phyloP scores from a whole-genome alignment of 2,329 filamentous ascomycete species.

The Paraphoma chrysanthemicola region DNA sequence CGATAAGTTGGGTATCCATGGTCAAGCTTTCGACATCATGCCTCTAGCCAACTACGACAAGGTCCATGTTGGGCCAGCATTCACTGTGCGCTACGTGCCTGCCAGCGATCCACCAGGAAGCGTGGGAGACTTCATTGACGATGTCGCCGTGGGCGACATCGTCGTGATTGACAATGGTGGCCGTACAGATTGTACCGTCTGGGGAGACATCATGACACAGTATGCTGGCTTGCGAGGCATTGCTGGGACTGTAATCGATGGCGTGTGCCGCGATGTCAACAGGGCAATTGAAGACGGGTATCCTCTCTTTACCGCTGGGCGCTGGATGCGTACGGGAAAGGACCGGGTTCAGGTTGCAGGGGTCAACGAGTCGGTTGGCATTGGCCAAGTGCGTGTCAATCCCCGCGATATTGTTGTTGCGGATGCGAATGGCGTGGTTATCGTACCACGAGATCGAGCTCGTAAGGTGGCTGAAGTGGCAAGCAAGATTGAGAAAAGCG shows the following conservation, averaged over 20 bases:
- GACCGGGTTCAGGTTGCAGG: not conserved
- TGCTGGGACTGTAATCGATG: not conserved
- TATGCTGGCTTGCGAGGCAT: not conserved
- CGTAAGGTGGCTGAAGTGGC: not conserved
- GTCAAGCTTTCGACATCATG: not conserved
- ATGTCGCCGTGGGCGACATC: not conserved
- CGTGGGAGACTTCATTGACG: not conserved
- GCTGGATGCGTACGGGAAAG: not conserved
- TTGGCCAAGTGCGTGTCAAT: conserved; percentile 2
- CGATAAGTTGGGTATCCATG: not conserved
- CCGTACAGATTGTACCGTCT: not conserved
- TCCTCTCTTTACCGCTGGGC: not conserved
- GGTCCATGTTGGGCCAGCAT: not conserved
- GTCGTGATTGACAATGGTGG: not conserved
- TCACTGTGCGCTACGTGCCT: not conserved
- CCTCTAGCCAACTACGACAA: not conserved
- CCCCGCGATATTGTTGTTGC: not conserved
- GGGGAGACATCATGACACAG: not conserved
- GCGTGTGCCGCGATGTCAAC: not conserved
- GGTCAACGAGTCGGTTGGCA: conserved; percentile 4
- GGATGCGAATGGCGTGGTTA: not conserved
- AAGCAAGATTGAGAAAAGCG: not conserved
- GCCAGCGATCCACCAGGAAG: not conserved
- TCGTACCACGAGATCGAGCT: not conserved
- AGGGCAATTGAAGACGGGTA: not conserved